A percentile compares a stretch with the other conserved stretches of the same genome.
These are phyloP conservation scores for Vitis rupestris DNA, from an alignment of 164 flowering plant genomes.

Conservation along the genomic window DNA sequence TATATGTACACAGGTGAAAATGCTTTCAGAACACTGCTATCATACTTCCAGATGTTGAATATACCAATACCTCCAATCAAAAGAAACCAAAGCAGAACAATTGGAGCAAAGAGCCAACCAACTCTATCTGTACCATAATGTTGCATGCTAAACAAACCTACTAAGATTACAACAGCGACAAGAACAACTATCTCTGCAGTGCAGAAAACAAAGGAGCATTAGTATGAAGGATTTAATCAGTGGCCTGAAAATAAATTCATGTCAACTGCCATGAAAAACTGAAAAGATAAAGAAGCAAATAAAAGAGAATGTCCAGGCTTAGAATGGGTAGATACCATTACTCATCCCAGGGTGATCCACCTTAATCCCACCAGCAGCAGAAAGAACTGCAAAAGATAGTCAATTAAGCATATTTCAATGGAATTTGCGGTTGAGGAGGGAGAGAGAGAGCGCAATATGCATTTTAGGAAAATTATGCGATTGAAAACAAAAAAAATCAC, in stretches of 20 bases:
- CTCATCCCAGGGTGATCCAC: conserved; percentile 75
- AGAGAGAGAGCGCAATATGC: neutral
- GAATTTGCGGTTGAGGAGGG: neutral
- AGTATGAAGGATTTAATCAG: neutral
- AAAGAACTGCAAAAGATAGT: conserved; percentile 65
- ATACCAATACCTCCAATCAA: conserved; percentile 89
- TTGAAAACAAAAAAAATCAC: neutral
- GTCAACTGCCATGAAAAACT: neutral
- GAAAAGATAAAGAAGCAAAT: conserved; percentile 2
- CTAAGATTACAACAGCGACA: conserved; percentile 73
- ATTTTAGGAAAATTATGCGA: neutral
- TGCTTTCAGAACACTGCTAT: conserved; percentile 69
- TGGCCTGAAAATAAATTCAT: neutral
- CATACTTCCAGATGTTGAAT: conserved; percentile 82
- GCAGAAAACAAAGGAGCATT: neutral
- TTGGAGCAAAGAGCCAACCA: conserved; percentile 96
- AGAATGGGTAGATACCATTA: conserved; percentile 44
- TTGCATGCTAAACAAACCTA: conserved; percentile 93
- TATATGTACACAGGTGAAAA: conserved; percentile 82
- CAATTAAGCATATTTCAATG: neutral
- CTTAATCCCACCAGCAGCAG: conserved; percentile 96
- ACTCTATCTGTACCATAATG: conserved; percentile 94
- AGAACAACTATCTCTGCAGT: conserved; percentile 79
- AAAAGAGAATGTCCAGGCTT: neutral
- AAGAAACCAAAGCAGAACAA: conserved; percentile 93